A percentile compares a stretch with the other conserved stretches of the same genome.
Evolutionary conservation across 129 eudicot species (phyloP).

Genomic region (Mikania micrantha): DNA sequence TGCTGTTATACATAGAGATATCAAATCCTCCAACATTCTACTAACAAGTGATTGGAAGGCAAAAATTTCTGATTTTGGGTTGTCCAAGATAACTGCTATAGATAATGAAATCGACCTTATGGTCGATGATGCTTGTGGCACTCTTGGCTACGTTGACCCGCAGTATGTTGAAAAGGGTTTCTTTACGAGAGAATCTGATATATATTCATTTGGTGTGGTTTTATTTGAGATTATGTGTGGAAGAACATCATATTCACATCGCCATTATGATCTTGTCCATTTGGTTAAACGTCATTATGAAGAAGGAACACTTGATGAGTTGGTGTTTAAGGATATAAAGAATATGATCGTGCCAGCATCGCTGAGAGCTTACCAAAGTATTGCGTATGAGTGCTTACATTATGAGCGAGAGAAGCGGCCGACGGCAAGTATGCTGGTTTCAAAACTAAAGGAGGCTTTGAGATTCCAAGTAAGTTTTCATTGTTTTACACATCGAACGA

Average conservation of each 20-base stretch:
- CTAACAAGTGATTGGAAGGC: background rate
- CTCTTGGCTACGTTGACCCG: background rate
- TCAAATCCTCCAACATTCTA: background rate
- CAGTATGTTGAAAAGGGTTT: background rate
- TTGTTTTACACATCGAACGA: too few species aligned
- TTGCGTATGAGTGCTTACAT: background rate
- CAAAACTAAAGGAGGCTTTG: background rate
- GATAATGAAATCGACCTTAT: background rate
- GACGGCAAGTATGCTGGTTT: background rate
- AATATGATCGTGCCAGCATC: background rate
- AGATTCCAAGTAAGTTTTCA: background rate
- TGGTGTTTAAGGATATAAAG: background rate
- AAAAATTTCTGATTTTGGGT: background rate
- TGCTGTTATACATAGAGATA: background rate
- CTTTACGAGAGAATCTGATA: background rate
- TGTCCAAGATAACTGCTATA: background rate
- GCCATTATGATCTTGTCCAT: background rate
- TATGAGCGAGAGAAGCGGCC: background rate
- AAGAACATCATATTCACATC: background rate
- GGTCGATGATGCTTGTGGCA: background rate
- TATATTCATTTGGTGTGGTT: slow-evolving; percentile 3
- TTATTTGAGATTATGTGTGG: slow-evolving; percentile 2
- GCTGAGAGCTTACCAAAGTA: background rate
- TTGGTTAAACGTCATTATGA: background rate
- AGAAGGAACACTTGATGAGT: background rate